Conservation (phyloP, 192 early-diverging fungal species). For the Dissophora ornata region DNA sequence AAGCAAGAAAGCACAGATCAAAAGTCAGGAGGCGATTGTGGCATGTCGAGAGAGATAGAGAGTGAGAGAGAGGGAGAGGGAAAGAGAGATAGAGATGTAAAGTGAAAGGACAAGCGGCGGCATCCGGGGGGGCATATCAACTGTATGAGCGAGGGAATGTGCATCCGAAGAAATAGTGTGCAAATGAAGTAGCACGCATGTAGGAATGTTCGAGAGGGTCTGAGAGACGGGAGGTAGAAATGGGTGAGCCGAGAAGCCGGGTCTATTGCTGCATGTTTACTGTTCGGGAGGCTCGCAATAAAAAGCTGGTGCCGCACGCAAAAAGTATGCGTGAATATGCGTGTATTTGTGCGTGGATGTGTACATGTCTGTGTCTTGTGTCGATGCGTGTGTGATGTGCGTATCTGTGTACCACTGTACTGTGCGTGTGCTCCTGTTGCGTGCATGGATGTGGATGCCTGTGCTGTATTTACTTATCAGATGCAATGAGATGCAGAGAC, state of each 20-base stretch:
- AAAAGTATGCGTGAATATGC: neutral
- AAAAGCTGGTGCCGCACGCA: too few relatives aligned
- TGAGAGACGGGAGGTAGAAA: slow-evolving; percentile 2
- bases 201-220: neutral
- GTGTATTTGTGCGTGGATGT: slow-evolving; percentile 2
- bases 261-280: too few relatives aligned
- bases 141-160: too few relatives aligned
- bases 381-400: too few relatives aligned
- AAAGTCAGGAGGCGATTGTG: slow-evolving; percentile 3
- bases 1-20: neutral
- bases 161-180: too few relatives aligned
- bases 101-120: neutral
- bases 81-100: neutral
- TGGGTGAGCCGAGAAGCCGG: neutral
- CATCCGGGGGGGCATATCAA: too few relatives aligned
- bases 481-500: neutral
- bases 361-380: neutral
- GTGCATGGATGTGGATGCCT: neutral
- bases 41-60: too few relatives aligned
- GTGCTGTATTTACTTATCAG: neutral
- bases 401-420: neutral
- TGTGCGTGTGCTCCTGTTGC: too few relatives aligned
- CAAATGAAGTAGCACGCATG: too few relatives aligned
- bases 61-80: too few relatives aligned
- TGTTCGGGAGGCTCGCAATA: too few relatives aligned